phyloP scores from a whole-genome alignment of 2,329 filamentous ascomycete genomes.

The Penicillium occitanis region DNA sequence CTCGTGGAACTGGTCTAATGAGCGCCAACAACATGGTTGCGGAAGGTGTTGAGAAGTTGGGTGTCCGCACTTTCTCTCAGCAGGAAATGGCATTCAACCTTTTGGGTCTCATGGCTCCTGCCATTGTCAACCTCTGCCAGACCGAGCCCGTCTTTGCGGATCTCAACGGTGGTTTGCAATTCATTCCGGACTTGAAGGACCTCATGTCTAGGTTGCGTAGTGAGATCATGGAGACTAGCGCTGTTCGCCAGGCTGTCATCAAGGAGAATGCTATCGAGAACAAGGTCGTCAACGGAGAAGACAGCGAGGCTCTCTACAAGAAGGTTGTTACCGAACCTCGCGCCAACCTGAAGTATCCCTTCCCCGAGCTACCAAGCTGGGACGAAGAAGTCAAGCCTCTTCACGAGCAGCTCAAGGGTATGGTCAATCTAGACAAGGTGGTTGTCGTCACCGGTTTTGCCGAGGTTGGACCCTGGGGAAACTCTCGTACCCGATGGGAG shows the following conservation, averaged over 20 bases:
- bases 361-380: conserved; percentile 88
- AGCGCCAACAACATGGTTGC: conserved; percentile 96
- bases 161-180: conserved; percentile 95
- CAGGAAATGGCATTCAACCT: conserved; percentile 99
- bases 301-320: conserved; percentile 89
- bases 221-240: conserved; percentile 91
- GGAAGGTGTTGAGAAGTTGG: conserved; percentile 93
- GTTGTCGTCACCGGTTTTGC: conserved; percentile 96
- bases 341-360: conserved; percentile 97
- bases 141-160: conserved; percentile 94
- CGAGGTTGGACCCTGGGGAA: conserved; percentile 92
- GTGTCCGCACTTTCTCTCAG: conserved; percentile 97
- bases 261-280: conserved; percentile 97
- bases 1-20: conserved; percentile 97
- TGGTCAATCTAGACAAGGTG: conserved; percentile 98
- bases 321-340: conserved; percentile 90
- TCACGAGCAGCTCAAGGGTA: conserved; percentile 85
- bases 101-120: conserved; percentile 90
- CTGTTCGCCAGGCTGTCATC: conserved; percentile 87
- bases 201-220: conserved; percentile 91
- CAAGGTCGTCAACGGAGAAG: conserved; percentile 92
- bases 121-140: conserved; percentile 94
- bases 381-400: conserved; percentile 85
- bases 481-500: conserved; percentile 96
- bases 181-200: conserved; percentile 92